These are phyloP conservation scores for Apophysomyces ossiformis DNA, from an alignment of 371 early-diverging fungal genomes.

Conservation along the genomic window DNA sequence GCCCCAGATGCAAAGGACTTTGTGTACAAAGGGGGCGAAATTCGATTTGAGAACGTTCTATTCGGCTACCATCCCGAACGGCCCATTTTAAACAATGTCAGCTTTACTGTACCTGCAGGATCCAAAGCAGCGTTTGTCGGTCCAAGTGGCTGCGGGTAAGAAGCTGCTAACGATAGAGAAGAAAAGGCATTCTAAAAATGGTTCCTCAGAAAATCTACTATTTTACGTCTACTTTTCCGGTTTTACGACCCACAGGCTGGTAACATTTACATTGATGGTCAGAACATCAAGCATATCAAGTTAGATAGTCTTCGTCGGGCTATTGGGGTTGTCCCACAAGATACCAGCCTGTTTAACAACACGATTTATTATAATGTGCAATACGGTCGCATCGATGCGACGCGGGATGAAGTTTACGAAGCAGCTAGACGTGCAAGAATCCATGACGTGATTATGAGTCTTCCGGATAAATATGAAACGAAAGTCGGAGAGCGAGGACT, in stretches of 20 bases:
- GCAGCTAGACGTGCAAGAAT: conserved; percentile 88
- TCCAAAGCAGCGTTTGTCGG: conserved; percentile 94
- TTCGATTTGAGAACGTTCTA: conserved; percentile 83
- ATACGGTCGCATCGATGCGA: conserved; percentile 67
- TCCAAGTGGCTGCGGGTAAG: conserved; percentile 90
- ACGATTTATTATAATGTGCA: conserved; percentile 84
- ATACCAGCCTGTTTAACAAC: conserved; percentile 83
- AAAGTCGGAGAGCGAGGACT: conserved; percentile 93
- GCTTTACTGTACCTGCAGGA: conserved; percentile 87
- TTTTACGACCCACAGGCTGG: conserved; percentile 86
- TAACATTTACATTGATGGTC: conserved; percentile 78
- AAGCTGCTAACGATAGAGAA: not conserved
- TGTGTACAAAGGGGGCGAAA: conserved; percentile 64
- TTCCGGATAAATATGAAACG: conserved; percentile 86
- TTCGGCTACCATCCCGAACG: conserved; percentile 87
- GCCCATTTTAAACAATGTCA: conserved; percentile 76
- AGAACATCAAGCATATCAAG: conserved; percentile 70
- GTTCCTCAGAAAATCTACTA: conserved; percentile 68
- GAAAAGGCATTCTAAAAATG: not conserved
- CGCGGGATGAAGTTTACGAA: conserved; percentile 65
- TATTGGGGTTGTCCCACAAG: conserved; percentile 92
- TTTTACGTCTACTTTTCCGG: conserved; percentile 80
- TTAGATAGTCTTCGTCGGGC: conserved; percentile 73
- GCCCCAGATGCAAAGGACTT: conserved; percentile 62
- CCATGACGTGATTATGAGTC: conserved; percentile 67